Conservation (phyloP, 2,329 filamentous ascomycete genomes). For the Microsporum canis region DNA sequence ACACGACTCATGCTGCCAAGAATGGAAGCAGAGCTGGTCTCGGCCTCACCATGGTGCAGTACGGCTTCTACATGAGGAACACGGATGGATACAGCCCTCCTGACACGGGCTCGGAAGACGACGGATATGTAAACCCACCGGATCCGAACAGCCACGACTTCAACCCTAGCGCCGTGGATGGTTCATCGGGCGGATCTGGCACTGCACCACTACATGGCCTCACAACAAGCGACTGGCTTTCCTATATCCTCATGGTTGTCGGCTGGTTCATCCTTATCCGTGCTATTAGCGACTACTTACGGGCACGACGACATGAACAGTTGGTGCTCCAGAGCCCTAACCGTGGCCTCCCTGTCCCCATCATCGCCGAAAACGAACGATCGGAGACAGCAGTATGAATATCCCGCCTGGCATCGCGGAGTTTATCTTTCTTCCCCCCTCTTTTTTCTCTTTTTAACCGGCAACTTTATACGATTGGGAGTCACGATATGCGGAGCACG, state of each 20-base stretch:
- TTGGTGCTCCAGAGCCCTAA: conserved; percentile 88
- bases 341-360: conserved; percentile 67
- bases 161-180: conserved; percentile 56
- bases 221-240: conserved; percentile 71
- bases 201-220: conserved; percentile 41
- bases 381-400: conserved; percentile 60
- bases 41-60: conserved; percentile 90
- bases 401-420: neutral
- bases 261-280: conserved; percentile 97
- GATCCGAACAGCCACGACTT: conserved; percentile 90
- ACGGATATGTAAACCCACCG: conserved; percentile 44
- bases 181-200: conserved; percentile 19
- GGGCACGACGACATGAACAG: conserved; percentile 80
- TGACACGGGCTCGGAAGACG: conserved; percentile 41
- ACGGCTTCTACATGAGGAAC: conserved; percentile 86
- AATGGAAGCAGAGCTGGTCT: conserved; percentile 91
- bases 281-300: conserved; percentile 81
- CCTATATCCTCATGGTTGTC: conserved; percentile 88
- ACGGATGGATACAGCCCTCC: conserved; percentile 27
- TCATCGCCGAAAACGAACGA: conserved; percentile 76
- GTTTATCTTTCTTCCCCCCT: neutral
- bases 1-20: conserved; percentile 96
- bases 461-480: neutral
- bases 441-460: neutral
- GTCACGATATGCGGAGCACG: neutral